Conservation (phyloP, 2,329 filamentous ascomycete species). For the Chrysoporthe austroafricana region DNA sequence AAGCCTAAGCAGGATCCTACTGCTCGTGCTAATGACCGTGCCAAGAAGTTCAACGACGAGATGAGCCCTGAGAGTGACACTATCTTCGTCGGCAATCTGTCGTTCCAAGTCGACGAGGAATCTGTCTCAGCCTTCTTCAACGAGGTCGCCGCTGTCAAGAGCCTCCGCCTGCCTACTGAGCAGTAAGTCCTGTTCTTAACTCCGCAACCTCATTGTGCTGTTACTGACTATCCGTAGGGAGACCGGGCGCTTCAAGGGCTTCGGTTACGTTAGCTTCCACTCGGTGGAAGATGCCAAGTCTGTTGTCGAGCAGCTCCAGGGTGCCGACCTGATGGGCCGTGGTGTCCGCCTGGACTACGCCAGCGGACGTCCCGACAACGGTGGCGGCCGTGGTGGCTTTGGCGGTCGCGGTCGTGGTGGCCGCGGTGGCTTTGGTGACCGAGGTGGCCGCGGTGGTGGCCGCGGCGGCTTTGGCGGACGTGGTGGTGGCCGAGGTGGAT, state of each 20-base stretch:
- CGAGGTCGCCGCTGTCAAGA: conserved; percentile 71
- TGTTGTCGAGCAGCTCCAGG: conserved; percentile 67
- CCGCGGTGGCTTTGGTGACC: conserved; percentile 42
- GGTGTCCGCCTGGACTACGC: conserved; percentile 82
- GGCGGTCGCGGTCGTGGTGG: conserved; percentile 48
- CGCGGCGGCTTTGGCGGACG: conserved; percentile 45
- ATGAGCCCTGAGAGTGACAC: conserved; percentile 82
- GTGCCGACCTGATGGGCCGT: conserved; percentile 70
- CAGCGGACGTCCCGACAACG: conserved; percentile 58
- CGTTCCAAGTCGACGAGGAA: conserved; percentile 82
- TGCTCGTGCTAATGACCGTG: conserved; percentile 65
- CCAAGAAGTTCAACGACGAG: conserved; percentile 75
- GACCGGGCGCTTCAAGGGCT: conserved; percentile 84
- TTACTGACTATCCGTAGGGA: conserved; percentile 57
- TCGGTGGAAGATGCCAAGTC: conserved; percentile 81
- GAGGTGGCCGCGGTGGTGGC: conserved; percentile 55
- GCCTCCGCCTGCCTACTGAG: conserved; percentile 87
- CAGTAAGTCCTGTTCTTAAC: conserved; percentile 51
- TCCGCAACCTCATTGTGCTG: not conserved
- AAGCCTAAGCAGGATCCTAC: conserved; percentile 34
- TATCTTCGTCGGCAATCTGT: conserved; percentile 89
- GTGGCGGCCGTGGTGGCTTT: conserved; percentile 55
- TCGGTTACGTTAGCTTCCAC: conserved; percentile 85
- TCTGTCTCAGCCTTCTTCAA: conserved; percentile 74
- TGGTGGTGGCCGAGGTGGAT: conserved; percentile 44